A percentile compares a stretch with the other conserved stretches of the same genome.
These are phyloP conservation scores for Sporisorium scitamineum DNA, from an alignment of 1,284 basidiomycete species.

Conservation along the genomic window DNA sequence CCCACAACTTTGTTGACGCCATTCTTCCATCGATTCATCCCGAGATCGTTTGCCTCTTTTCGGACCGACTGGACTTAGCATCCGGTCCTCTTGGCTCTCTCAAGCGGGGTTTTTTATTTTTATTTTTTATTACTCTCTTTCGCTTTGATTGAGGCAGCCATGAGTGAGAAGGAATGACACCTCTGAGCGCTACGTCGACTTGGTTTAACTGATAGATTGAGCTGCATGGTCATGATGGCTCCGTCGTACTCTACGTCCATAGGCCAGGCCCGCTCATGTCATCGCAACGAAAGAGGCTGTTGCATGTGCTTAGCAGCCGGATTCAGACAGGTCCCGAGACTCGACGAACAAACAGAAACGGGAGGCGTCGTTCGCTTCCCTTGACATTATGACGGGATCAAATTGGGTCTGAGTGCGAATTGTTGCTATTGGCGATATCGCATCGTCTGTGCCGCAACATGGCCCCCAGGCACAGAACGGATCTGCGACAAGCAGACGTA, in stretches of 20 bases:
- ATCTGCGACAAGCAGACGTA: too few relatives aligned
- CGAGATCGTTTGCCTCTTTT: background rate
- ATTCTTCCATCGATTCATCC: background rate
- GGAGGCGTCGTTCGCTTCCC: background rate
- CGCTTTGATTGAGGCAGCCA: background rate
- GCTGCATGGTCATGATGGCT: background rate
- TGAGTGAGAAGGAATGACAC: background rate
- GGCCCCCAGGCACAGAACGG: too few relatives aligned
- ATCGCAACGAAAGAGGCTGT: background rate
- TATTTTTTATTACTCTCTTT: too few relatives aligned
- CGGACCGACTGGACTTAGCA: background rate
- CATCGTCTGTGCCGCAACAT: too few relatives aligned
- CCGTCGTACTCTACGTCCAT: background rate
- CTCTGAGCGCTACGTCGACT: too few relatives aligned
- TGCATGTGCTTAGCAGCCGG: background rate
- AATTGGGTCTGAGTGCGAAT: background rate
- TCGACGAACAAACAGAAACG: background rate
- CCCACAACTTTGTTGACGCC: background rate
- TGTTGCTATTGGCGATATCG: background rate
- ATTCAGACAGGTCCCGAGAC: background rate
- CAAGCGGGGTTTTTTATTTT: too few relatives aligned
- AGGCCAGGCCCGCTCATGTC: background rate
- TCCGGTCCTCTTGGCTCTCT: background rate
- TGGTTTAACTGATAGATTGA: too few relatives aligned
- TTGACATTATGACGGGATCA: slow-evolving; percentile 2